Conservation (phyloP, 2,329 filamentous ascomycete genomes). For the Fusarium verticillioides region DNA sequence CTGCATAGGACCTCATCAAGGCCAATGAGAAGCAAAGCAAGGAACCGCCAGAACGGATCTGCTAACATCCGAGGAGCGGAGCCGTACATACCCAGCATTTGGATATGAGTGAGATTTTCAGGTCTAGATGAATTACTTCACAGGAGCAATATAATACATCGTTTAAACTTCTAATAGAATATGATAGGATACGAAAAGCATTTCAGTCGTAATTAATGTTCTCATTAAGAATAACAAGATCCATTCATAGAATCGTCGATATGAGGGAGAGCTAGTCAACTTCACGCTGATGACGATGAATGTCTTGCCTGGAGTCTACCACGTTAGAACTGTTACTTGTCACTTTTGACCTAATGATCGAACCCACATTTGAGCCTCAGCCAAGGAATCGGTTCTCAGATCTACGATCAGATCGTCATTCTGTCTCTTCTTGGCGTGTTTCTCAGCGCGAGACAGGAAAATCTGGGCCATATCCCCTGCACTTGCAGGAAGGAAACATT, state of each 20-base stretch:
- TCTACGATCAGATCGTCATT: background rate
- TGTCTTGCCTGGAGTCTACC: background rate
- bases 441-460: background rate
- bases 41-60: background rate
- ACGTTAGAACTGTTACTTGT: background rate
- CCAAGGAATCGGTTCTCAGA: background rate
- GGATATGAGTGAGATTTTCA: too few species aligned
- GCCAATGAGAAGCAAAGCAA: background rate
- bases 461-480: background rate
- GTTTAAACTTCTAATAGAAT: background rate
- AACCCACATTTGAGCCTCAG: background rate
- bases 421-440: background rate
- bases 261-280: background rate
- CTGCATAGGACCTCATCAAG: rapidly evolving
- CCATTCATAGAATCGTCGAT: background rate
- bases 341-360: background rate
- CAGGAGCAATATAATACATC: background rate
- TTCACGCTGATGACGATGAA: background rate
- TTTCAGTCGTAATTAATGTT: too few species aligned
- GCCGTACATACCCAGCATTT: background rate
- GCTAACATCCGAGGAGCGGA: background rate
- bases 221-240: too few species aligned
- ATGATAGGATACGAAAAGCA: rapidly evolving
- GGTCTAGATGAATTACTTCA: background rate
- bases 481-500: background rate